A percentile compares a stretch with the other conserved stretches of the same genome.
phyloP scores from a whole-genome alignment of 352 stramenopile species.

The Globisporangium cylindrosporum region DNA sequence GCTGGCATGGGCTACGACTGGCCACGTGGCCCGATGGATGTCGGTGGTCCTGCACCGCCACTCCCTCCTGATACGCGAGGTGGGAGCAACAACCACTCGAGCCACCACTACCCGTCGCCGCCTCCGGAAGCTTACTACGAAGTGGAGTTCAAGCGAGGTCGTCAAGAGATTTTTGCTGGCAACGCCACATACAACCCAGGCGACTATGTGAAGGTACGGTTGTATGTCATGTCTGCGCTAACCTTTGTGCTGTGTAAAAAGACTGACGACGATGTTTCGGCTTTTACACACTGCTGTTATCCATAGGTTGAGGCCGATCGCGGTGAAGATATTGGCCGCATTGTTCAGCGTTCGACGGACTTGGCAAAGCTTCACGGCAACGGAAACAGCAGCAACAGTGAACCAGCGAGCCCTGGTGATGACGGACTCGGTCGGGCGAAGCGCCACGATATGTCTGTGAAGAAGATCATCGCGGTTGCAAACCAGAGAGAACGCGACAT shows the following conservation, averaged over 20 bases:
- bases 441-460: slow-evolving; percentile 72
- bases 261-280: neutral
- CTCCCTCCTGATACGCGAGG: slow-evolving; percentile 55
- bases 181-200: slow-evolving; percentile 86
- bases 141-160: slow-evolving; percentile 95
- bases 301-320: slow-evolving; percentile 95
- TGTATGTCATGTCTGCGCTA: neutral
- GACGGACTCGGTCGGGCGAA: slow-evolving; percentile 49
- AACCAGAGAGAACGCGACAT: slow-evolving; percentile 91
- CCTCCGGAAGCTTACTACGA: slow-evolving; percentile 89
- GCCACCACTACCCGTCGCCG: slow-evolving; percentile 44
- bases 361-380: slow-evolving; percentile 65
- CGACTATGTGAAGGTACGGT: slow-evolving; percentile 90
- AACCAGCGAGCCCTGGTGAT: slow-evolving; percentile 30
- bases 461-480: slow-evolving; percentile 92
- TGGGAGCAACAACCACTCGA: neutral
- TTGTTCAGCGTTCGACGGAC: slow-evolving; percentile 88
- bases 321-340: slow-evolving; percentile 94
- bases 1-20: slow-evolving; percentile 65
- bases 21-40: slow-evolving; percentile 40
- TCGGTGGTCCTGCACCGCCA: slow-evolving; percentile 40
- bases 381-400: slow-evolving; percentile 18
- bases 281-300: neutral
- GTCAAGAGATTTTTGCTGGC: slow-evolving; percentile 89
- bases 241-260: neutral